Base-by-base conservation (phyloP, 2,329 filamentous ascomycete species). In the Fusarium marasasianum region DNA sequence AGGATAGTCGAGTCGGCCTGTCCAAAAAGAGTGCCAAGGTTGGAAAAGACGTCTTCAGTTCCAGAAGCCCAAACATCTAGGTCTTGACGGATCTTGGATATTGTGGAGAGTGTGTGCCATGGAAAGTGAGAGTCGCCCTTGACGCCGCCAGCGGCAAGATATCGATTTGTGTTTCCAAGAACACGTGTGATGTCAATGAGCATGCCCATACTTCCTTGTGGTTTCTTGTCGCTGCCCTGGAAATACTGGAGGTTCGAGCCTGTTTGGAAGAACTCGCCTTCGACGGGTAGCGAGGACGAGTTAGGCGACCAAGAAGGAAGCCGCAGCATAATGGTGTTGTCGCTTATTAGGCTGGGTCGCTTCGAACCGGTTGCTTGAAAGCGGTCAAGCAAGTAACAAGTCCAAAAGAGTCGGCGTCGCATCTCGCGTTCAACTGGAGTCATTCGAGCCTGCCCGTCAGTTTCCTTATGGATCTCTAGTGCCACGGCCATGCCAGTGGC, bases 61-160 rank as follows among this genome's bases (percentile, higher is more conserved):
- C 93, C 93, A 1, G 93, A 91, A 3, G 93, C 93, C 94, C 94
- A 97, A 38, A 93, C 89, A 79, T 97, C 94, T 31, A 97, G 86
- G 77, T 96, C 93, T 73, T 95, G 93, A 37, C 94, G 89, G 73
- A 97, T 96, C 79, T 94, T 95, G 59, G 94, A 96, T 5, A 97
- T 86, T 69, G 93, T 95, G 11, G 94, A 97, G 26, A 95, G 87
- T 4, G 93, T 91, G 80, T 97, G 94, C 94, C 94, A 97, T 15
- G 94, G 94, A 74, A 97, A 97, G 81, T 97, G 94, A 0, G 94
- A 95, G 79, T 97, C 94, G 37, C 94, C 94, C 82, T 96, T 96
- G 63, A 96, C 93, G 40, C 94, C 94, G 12, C 94, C 94, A 5
- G 93, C 92, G 14, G 94, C 93, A 56, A 97, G 87, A 81, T 97